Base-by-base conservation (phyloP, 2,329 filamentous ascomycete species). In the Trichoderma endophyticum region DNA sequence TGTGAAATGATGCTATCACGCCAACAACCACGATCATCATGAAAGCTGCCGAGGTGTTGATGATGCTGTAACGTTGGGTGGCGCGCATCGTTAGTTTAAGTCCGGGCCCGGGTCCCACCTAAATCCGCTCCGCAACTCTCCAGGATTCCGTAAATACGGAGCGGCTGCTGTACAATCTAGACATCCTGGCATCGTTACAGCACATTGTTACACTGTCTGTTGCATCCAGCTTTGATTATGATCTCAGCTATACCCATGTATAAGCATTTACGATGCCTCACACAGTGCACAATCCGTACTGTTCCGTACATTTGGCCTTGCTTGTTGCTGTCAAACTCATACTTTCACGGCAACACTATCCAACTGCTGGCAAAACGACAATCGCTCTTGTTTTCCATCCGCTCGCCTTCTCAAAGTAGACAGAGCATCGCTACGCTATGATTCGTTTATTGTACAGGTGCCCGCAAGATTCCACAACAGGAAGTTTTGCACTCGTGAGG, bases 391-490 rank as follows among this genome's bases (percentile, higher is more conserved):
- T 60, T 68, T 48, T 68, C n/a, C 30, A 36, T 14, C 57, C 21
- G 39, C 39, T 36, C 9, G 57, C n/a, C n/a, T 28, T 36, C 39
- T 36, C 11, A 28, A 59, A 61, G 8, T 43, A 32, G 30, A 51
- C 30, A 28, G 66, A 70, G 66, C 26, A 70, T 70, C 66, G 66
- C 66, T 70, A 70, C 66, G 66, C 66, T 70, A 70, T 70, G 66
- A 59, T 70, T 54, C 57, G 54, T 70, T 51, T 70, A 62, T 62
- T 39, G 18, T 62, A 70, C 66, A 70, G 48, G 43, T 61, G 43
- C 57, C 60, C 21, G 66, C 66, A 70, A 62, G n/a, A 54, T 62
- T 43, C 66, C 66, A 36, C 28, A 34, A 36, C 26, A n/a, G 36
- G 64, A 59, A 67, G 43, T 21, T 69, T 36, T 54, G 66, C 54